phyloP scores from a whole-genome alignment of 257 asterid species.

The Fraxinus americana region DNA sequence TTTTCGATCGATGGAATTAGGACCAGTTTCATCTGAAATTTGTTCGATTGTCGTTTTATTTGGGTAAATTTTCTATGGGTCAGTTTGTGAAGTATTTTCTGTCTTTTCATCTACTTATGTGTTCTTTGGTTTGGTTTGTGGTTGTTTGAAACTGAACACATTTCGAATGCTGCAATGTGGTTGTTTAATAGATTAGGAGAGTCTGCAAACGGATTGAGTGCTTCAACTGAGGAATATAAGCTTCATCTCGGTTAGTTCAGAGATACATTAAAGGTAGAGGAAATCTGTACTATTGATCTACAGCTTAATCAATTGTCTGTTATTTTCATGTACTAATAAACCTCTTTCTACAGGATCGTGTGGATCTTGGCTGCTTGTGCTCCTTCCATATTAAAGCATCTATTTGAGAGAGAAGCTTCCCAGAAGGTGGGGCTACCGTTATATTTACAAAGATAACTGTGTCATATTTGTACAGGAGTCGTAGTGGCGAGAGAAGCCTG shows the following conservation, averaged over 20 bases:
- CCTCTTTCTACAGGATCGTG: slow-evolving; percentile 71
- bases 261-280: slow-evolving; percentile 71
- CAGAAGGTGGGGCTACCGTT: slow-evolving; percentile 66
- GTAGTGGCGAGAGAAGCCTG: too few species aligned
- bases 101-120: too few species aligned
- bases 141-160: too few species aligned
- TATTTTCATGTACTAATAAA: slow-evolving; percentile 31
- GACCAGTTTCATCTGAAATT: too few species aligned
- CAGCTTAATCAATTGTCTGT: slow-evolving; percentile 20
- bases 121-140: too few species aligned
- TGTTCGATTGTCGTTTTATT: too few species aligned
- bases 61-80: too few species aligned
- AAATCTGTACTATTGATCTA: slow-evolving; percentile 7
- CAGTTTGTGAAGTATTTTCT: too few species aligned
- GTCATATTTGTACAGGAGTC: too few species aligned
- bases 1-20: too few species aligned
- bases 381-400: slow-evolving; percentile 76
- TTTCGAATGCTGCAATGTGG: too few species aligned
- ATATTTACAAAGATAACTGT: slow-evolving; percentile 4
- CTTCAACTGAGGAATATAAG: slow-evolving; percentile 69
- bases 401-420: slow-evolving; percentile 77
- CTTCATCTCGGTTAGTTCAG: slow-evolving; percentile 82
- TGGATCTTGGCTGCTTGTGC: slow-evolving; percentile 88
- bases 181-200: slow-evolving; percentile 35
- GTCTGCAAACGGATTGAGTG: slow-evolving; percentile 31